Base-by-base conservation (phyloP, 306 rosid species). In the Argentina anserina region DNA sequence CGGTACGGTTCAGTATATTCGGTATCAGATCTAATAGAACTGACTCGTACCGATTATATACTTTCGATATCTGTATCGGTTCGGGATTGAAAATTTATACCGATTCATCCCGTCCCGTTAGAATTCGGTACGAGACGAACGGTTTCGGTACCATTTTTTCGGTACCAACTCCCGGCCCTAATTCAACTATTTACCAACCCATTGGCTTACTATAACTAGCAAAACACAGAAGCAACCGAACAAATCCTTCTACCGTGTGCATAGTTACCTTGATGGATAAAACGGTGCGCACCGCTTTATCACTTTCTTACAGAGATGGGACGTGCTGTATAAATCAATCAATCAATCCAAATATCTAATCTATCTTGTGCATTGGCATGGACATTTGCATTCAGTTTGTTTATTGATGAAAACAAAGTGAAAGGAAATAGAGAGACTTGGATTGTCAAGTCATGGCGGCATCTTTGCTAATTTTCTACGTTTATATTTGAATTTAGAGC, bases 261-360 rank as follows among this genome's bases (percentile, higher is more conserved):
- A 56, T 12, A 25, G 20, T 25, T 28, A 33, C 41, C 66, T 7
- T 5, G 36, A 20, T 6, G 9, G 3, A 28, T 56, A 56, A 26
- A 14, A 10, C 26, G 63, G 20, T 5, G 63, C 20, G 63, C 20
- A 4, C 33, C 33, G 2, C 0, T 3, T 4, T n/a, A 8, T 50
- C 56, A 70, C 45, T 25, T 28, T 56, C 41, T 58, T 40, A 13
- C 45, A 70, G 23, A 45, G 81, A 76, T 68, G 79, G 78, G 78
- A 81, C 84, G 67, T 67, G 15, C 39, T 53, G 31, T 4, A 34
- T 65, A 71, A 76, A 74, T 75, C 84, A 78, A 74, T 65, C 68
- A 78, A 74, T 80, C 80, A 31, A 72, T n/a, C n/a, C n/a, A n/a
- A n/a, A n/a, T n/a, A n/a, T n/a, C n/a, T n/a, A n/a, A n/a, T n/a